phyloP scores from a whole-genome alignment of 495 filamentous ascomycete species.

The Trichocladium uniseriatum region DNA sequence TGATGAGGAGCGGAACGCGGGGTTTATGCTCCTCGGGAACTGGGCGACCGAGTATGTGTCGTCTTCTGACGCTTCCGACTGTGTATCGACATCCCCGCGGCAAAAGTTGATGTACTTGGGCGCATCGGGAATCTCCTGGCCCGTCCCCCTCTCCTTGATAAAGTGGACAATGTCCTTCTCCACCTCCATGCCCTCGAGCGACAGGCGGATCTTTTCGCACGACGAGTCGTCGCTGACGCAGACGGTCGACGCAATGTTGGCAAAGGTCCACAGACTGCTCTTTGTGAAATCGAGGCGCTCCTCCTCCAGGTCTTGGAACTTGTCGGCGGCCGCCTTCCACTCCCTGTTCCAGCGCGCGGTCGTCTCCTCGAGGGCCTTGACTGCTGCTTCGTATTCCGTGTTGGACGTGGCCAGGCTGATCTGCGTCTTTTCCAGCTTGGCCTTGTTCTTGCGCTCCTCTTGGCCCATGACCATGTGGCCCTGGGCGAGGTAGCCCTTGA shows the following conservation, averaged over 20 bases:
- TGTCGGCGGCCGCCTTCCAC: constrained; percentile 97
- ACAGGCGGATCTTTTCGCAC: constrained; percentile 93
- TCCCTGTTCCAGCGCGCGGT: constrained; percentile 94
- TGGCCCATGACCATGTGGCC: constrained; percentile 99
- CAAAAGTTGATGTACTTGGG: constrained; percentile 99
- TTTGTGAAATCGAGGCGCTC: constrained; percentile 95
- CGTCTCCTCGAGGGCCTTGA: constrained; percentile 91
- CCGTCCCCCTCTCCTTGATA: constrained; percentile 83
- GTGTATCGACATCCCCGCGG: constrained; percentile 75
- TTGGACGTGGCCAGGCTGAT: constrained; percentile 85
- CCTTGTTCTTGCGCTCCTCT: constrained; percentile 97
- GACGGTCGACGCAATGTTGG: constrained; percentile 95
- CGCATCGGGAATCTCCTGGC: constrained; percentile 90
- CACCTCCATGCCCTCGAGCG: constrained; percentile 90
- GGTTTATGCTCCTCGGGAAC: constrained; percentile 90
- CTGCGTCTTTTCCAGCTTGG: constrained; percentile 96
- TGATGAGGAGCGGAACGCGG: constrained; percentile 86
- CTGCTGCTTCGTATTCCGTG: constrained; percentile 83
- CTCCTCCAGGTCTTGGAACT: constrained; percentile 99
- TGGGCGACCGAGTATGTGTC: constrained; percentile 88
- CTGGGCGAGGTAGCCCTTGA: constrained; percentile 96
- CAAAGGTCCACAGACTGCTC: constrained; percentile 96
- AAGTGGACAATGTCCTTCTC: constrained; percentile 89
- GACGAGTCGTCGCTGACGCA: constrained; percentile 97
- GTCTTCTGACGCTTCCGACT: constrained; percentile 73